Evolutionary conservation across 768 basidiomycete genomes (phyloP), one percentile per base, ranked within the genome.

Genomic region (Lyophyllum shimeji): DNA sequence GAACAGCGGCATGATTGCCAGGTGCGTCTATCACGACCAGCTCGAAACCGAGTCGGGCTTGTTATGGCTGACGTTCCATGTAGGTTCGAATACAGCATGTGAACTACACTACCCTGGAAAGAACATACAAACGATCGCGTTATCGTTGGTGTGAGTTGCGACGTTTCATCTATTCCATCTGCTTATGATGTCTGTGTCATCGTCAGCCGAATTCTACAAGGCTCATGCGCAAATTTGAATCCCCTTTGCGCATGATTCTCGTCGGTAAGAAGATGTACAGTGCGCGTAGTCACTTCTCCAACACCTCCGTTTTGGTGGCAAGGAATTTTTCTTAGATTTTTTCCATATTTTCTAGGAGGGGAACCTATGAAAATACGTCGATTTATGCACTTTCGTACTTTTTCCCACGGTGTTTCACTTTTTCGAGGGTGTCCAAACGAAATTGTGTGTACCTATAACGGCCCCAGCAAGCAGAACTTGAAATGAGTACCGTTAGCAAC

Each of bases 81-180:
- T 43, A 79, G 77, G 52, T 81, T 81, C 53, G 79, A 1, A 78
- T 81, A 20, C 79, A 80, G 60, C 67, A 79, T 57, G 77, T 81
- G 47, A 80, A 81, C 53, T 79, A 79, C 50, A 78, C 77, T 6
- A 78, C 77, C 1, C 64, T 79, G 18, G 77, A 81, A 49, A 66
- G 79, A 43, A 68, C 69, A 3, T 79, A 79, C 58, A 81, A 80
- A 53, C 75, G 78, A 15, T 79, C 79, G 78, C 79, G 12, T 59
- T 77, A 42, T 65, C 74, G 5, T 60, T 77, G n/a, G 23, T 73
- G 77, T 77, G 54, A 65, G 75, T 34, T 23, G 13, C 17, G 21
- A 6, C 37, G 17, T 50, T 29, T 33, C 29, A 7, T 15, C 37
- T 44, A 54, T 39, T 46, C 53, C n/a, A 7, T 37, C 8, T 1